Conservation (phyloP, 768 basidiomycete species). For the Ramaria rubella region DNA sequence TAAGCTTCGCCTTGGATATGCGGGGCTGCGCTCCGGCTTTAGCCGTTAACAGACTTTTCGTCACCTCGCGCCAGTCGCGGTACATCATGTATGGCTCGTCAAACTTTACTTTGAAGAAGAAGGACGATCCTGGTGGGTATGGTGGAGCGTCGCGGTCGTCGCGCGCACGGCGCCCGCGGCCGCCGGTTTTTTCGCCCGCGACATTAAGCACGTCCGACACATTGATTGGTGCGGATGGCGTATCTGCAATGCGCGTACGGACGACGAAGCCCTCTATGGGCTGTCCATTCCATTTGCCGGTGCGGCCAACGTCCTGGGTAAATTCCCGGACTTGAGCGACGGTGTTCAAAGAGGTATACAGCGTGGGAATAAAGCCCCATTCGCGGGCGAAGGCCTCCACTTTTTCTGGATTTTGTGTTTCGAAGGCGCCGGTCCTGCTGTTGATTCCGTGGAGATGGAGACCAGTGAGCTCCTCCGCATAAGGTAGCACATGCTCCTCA, state of each 20-base stretch:
- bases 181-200: conserved; percentile 8
- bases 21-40: conserved; percentile 35
- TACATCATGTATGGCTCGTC: conserved; percentile 99
- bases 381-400: conserved; percentile 79
- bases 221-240: conserved; percentile 26
- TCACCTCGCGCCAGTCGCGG: conserved; percentile 94
- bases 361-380: conserved; percentile 88
- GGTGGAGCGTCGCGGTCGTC: conserved; percentile 38
- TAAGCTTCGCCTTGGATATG: conserved; percentile 55
- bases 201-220: not conserved
- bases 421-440: conserved; percentile 54
- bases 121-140: conserved; percentile 72
- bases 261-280: conserved; percentile 94
- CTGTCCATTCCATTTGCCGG: conserved; percentile 77
- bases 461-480: conserved; percentile 75
- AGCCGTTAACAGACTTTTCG: conserved; percentile 58
- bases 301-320: conserved; percentile 56
- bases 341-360: conserved; percentile 46
- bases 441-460: conserved; percentile 94
- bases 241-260: conserved; percentile 52
- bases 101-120: conserved; percentile 99
- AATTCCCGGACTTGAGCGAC: conserved; percentile 67
- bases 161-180: conserved; percentile 8
- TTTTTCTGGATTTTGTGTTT: conserved; percentile 56
- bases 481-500: conserved; percentile 92